Evolutionary conservation across 305 asterid species (phyloP).

Genomic region (Solanum aculeatissimum): DNA sequence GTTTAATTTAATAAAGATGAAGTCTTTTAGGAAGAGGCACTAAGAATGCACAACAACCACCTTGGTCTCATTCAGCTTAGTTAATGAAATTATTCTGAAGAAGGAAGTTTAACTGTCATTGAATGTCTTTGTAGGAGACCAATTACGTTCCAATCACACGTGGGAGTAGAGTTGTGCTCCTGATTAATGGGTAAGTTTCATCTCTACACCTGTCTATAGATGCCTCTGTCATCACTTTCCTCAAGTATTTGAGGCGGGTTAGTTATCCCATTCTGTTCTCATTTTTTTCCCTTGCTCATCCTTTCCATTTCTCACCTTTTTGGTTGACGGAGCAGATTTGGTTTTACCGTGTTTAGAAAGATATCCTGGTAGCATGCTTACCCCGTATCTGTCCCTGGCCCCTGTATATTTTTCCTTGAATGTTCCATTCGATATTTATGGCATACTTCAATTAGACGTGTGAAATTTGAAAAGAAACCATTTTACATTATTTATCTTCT

Average conservation of each 20-base stretch:
- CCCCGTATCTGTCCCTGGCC: not conserved
- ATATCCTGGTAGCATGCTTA: not conserved
- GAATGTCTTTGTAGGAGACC: constrained; percentile 61
- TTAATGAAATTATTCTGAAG: not conserved
- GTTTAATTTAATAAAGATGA: not conserved
- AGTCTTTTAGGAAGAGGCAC: not conserved
- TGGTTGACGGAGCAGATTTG: not conserved
- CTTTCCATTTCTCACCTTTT: not conserved
- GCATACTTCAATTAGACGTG: not conserved
- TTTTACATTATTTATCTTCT: not conserved
- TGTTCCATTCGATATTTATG: not conserved
- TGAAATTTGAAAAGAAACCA: not conserved
- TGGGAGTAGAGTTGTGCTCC: constrained; percentile 81
- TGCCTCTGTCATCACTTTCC: not conserved
- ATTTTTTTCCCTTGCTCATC: not conserved
- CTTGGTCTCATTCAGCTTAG: not conserved
- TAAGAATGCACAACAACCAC: not conserved
- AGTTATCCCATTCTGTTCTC: not conserved
- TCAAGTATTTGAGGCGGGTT: not conserved
- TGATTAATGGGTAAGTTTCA: constrained; percentile 80
- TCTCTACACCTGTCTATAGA: not conserved
- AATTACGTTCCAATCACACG: constrained; percentile 87
- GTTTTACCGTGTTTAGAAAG: not conserved
- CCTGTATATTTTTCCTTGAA: not conserved
- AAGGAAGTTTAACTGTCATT: constrained; percentile 10